Evolutionary conservation across 331 rosid species (phyloP).

Genomic region (Erythrophleum ivorense): DNA sequence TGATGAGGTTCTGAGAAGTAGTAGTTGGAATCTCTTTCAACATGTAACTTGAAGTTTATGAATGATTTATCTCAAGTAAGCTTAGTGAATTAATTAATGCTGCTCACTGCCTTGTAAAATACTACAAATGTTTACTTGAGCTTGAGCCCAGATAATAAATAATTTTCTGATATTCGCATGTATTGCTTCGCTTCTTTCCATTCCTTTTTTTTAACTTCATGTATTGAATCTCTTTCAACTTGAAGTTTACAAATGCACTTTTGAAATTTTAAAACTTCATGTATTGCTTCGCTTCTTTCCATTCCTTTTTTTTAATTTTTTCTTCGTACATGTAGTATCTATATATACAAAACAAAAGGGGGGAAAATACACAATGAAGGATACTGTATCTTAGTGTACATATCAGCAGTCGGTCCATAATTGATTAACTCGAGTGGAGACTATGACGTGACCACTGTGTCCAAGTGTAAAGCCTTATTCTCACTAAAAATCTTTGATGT

Average conservation of each 20-base stretch:
- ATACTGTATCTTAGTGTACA: not conserved
- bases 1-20: constrained; percentile 2
- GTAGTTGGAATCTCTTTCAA: constrained; percentile 54
- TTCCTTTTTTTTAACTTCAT: no score
- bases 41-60: constrained; percentile 55
- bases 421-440: constrained; percentile 38
- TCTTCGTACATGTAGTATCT: not conserved
- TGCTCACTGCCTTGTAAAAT: constrained; percentile 44
- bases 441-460: constrained; percentile 35
- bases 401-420: constrained; percentile 32
- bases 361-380: constrained; percentile 15
- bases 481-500: constrained; percentile 46
- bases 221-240: no score
- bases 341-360: not conserved
- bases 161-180: constrained; percentile 15
- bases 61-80: constrained; percentile 51
- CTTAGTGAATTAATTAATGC: constrained; percentile 36
- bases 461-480: constrained; percentile 41
- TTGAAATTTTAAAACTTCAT: not conserved
- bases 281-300: not conserved
- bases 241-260: no score
- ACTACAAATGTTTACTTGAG: constrained; percentile 43
- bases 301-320: no score
- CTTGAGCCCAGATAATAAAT: constrained; percentile 40
- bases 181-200: no score